Evolutionary conservation across 306 rosid genomes (phyloP).

Genomic region (Lotus japonicus): DNA sequence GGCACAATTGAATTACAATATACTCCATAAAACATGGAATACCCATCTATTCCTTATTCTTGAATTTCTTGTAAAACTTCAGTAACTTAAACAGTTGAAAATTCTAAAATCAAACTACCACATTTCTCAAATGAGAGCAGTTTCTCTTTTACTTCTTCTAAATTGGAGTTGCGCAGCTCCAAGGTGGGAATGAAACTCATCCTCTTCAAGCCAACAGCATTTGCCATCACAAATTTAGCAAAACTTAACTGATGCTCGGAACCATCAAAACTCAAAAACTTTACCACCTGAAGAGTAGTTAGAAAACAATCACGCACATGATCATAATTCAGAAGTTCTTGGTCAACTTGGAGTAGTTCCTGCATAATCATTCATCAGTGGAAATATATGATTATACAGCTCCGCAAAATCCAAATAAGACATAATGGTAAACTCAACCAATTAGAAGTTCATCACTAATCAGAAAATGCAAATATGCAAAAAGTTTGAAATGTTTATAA

Average conservation of each 20-base stretch:
- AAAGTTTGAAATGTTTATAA: background rate
- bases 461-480: too few relatives aligned
- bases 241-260: background rate
- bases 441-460: too few relatives aligned
- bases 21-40: too few relatives aligned
- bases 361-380: background rate
- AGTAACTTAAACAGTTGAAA: too few relatives aligned
- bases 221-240: background rate
- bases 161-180: too few relatives aligned
- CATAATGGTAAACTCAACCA: background rate
- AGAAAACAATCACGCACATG: background rate
- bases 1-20: too few relatives aligned
- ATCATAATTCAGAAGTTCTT: background rate
- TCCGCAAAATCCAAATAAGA: background rate
- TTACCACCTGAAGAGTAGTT: background rate
- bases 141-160: background rate
- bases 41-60: too few relatives aligned
- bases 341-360: background rate
- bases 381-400: background rate
- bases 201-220: background rate
- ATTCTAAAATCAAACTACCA: background rate
- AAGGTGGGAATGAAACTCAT: background rate
- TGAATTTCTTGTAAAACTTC: too few relatives aligned
- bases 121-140: background rate
- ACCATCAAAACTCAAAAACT: background rate